Percentiles rank a stretch among this genome's conserved stretches.
These are phyloP conservation scores for Chaetomiaceae sp. DNA, from an alignment of 2,329 filamentous ascomycete genomes.

Conservation along the genomic window DNA sequence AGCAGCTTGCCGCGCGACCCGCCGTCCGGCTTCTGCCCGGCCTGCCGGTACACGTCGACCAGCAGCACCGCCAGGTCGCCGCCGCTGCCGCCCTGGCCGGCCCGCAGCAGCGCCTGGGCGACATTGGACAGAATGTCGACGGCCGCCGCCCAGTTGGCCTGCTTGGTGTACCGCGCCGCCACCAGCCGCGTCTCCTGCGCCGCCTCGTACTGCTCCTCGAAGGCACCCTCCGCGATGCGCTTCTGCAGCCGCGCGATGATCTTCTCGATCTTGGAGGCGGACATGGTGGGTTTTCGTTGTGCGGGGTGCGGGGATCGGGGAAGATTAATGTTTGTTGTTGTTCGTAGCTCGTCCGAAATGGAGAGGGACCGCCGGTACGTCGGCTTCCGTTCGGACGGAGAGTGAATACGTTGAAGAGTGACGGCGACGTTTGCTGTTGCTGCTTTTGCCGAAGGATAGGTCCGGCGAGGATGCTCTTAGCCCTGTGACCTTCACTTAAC, in stretches of 20 bases:
- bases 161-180: constrained; percentile 87
- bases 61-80: constrained; percentile 84
- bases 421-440: too few relatives aligned
- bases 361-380: too few relatives aligned
- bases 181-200: constrained; percentile 97
- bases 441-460: too few relatives aligned
- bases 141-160: constrained; percentile 74
- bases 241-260: constrained; percentile 66
- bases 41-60: constrained; percentile 86
- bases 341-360: too few relatives aligned
- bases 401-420: too few relatives aligned
- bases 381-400: too few relatives aligned
- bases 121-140: constrained; percentile 82
- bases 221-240: constrained; percentile 60
- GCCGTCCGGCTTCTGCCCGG: constrained; percentile 70
- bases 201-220: constrained; percentile 65
- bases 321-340: too few relatives aligned
- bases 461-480: too few relatives aligned
- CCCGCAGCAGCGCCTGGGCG: constrained; percentile 77
- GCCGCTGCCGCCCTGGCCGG: constrained; percentile 88
- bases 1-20: constrained; percentile 68
- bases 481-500: too few relatives aligned
- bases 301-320: neutral
- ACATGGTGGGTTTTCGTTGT: constrained; percentile 21
- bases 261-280: constrained; percentile 43